Evolutionary conservation across 1,284 basidiomycete species (phyloP).

Genomic region (Prillingera fragicola): DNA sequence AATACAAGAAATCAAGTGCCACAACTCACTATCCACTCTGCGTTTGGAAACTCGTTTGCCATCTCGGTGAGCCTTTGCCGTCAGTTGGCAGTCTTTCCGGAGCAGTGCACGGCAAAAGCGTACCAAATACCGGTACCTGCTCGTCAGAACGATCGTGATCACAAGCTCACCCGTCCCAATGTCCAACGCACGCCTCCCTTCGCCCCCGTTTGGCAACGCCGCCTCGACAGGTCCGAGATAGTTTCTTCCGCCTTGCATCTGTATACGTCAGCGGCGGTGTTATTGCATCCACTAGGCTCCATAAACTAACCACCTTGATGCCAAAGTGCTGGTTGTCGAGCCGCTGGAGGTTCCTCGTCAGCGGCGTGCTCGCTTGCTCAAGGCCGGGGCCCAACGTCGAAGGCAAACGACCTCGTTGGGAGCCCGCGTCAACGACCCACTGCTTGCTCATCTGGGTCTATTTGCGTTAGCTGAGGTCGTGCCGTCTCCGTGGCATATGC

Average conservation of each 20-base stretch:
- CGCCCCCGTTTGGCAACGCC: conserved; percentile 2
- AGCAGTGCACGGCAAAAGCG: neutral
- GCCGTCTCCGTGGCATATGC: too few relatives aligned
- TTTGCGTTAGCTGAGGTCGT: neutral
- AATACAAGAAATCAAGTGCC: neutral
- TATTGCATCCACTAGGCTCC: neutral
- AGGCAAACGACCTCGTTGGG: too few relatives aligned
- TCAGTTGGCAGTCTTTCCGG: neutral
- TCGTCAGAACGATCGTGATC: neutral
- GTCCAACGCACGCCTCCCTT: conserved; percentile 8
- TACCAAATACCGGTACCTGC: conserved; percentile 10
- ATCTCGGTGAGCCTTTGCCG: conserved; percentile 9
- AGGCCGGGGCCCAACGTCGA: too few relatives aligned
- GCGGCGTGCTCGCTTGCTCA: too few relatives aligned
- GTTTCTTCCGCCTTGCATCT: conserved; percentile 11
- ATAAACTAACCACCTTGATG: conserved; percentile 10
- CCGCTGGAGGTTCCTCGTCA: conserved; percentile 7
- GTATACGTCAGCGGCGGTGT: neutral
- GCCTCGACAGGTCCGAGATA: conserved; percentile 12
- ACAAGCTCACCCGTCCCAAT: conserved; percentile 12
- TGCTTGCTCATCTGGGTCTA: conserved; percentile 4
- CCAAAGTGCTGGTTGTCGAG: conserved; percentile 14
- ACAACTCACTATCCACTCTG: conserved; percentile 15
- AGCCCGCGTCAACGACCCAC: neutral
- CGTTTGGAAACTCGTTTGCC: conserved; percentile 15